Evolutionary conservation across 2,329 filamentous ascomycete species (phyloP).

Genomic region (Neopestalotiopsis rosae): DNA sequence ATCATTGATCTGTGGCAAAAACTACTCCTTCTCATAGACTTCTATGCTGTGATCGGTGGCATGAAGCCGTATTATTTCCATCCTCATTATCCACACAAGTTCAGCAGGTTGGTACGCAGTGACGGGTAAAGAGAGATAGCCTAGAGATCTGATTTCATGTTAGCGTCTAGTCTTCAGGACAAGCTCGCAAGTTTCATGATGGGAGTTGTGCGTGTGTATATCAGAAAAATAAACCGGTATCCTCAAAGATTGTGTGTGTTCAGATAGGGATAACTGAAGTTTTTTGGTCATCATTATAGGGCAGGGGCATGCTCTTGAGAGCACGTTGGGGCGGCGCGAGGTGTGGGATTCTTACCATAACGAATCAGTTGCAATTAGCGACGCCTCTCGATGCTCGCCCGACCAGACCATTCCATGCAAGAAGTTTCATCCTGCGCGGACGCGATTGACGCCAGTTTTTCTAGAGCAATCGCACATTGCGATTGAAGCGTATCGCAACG

Average conservation of each 20-base stretch:
- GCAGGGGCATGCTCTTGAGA: not conserved
- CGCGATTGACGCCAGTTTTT: not conserved
- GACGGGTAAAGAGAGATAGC: not conserved
- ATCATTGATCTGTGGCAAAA: not conserved
- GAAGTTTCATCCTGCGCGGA: not conserved
- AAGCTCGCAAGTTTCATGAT: not conserved
- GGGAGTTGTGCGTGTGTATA: not conserved
- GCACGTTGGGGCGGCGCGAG: not conserved
- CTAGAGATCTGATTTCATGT: conserved; percentile 2
- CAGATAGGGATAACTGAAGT: conserved; percentile 14
- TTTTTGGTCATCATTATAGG: conserved; percentile 12
- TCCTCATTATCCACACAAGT: not conserved
- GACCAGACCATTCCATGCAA: not conserved
- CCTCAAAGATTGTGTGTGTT: conserved; percentile 6
- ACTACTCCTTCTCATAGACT: not conserved
- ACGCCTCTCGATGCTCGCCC: not conserved
- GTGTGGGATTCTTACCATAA: not conserved
- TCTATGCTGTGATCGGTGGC: not conserved
- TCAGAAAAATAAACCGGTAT: conserved; percentile 9
- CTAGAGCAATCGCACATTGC: not conserved
- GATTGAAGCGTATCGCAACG: not conserved
- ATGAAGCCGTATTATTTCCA: not conserved
- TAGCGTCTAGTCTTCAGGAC: not conserved
- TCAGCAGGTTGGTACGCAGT: not conserved
- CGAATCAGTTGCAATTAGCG: not conserved